Conservation (phyloP, 2,329 filamentous ascomycete species). For the Acephala macrosclerotiorum region DNA sequence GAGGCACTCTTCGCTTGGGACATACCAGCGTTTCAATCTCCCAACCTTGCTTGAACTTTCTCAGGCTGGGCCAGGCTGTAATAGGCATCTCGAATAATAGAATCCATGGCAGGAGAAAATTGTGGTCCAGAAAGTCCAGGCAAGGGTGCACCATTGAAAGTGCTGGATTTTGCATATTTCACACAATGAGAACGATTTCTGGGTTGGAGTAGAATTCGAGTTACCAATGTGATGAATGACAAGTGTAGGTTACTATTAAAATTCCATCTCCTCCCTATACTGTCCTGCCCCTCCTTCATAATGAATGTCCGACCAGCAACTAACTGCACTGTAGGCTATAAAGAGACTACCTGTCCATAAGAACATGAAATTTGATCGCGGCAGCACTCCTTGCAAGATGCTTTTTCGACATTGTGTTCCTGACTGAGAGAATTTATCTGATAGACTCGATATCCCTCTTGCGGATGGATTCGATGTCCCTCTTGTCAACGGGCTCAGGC, state of each 20-base stretch:
- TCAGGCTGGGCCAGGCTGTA: no score
- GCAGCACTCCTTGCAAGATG: not conserved
- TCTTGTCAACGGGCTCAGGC: not conserved
- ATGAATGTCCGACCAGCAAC: not conserved
- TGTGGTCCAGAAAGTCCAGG: no score
- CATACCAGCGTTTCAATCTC: no score
- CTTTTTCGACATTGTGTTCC: not conserved
- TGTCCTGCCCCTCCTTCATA: not conserved
- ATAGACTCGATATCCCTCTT: slow-evolving; percentile 7
- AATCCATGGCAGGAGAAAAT: no score
- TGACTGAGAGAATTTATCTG: not conserved
- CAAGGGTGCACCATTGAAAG: no score
- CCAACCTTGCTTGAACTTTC: no score
- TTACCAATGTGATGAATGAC: not conserved
- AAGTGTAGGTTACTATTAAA: not conserved
- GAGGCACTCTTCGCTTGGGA: not conserved
- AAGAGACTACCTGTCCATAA: not conserved
- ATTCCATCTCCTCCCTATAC: not conserved
- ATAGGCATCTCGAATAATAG: no score
- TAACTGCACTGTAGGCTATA: not conserved
- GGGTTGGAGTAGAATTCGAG: no score
- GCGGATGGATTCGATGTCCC: not conserved
- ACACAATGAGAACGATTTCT: no score
- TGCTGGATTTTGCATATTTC: no score
- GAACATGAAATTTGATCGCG: not conserved